A percentile compares a stretch with the other conserved stretches of the same genome.
Evolutionary conservation across 2,329 filamentous ascomycete genomes (phyloP).

Genomic region (Monosporascus sp.): DNA sequence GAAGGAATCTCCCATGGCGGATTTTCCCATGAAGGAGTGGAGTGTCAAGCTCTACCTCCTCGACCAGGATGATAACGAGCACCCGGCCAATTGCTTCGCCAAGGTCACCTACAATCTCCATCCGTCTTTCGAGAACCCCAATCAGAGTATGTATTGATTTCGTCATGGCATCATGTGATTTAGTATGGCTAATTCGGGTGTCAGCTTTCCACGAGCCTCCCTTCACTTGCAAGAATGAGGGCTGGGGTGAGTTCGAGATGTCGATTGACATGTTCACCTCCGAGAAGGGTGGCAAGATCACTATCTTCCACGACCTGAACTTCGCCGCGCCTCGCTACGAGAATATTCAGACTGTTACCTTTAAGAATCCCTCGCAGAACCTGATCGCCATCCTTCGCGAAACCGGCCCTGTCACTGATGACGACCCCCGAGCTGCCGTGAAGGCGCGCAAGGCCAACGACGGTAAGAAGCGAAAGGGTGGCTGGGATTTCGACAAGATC

Average conservation of each 20-base stretch:
- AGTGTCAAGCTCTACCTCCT: slow-evolving; percentile 79
- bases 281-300: slow-evolving; percentile 79
- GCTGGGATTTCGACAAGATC: slow-evolving; percentile 88
- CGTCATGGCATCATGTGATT: neutral
- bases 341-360: slow-evolving; percentile 71
- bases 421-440: slow-evolving; percentile 56
- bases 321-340: slow-evolving; percentile 81
- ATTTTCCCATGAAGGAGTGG: slow-evolving; percentile 92
- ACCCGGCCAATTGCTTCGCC: slow-evolving; percentile 79
- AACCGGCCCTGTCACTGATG: slow-evolving; percentile 75
- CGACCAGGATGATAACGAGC: slow-evolving; percentile 80
- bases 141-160: slow-evolving; percentile 63
- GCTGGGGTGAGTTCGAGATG: slow-evolving; percentile 99
- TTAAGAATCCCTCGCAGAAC: slow-evolving; percentile 90
- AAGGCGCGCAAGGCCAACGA: slow-evolving; percentile 55
- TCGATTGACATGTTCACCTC: slow-evolving; percentile 74
- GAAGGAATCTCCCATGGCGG: slow-evolving; percentile 75
- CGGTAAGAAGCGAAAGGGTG: slow-evolving; percentile 72
- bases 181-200: slow-evolving; percentile 1
- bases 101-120: slow-evolving; percentile 92
- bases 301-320: slow-evolving; percentile 84
- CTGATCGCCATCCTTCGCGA: slow-evolving; percentile 75
- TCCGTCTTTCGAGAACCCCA: slow-evolving; percentile 83
- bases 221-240: slow-evolving; percentile 87
- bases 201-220: slow-evolving; percentile 77